These are phyloP conservation scores for Cyclotella sp. DNA, from an alignment of 108 stramenopile species.

Conservation along the genomic window DNA sequence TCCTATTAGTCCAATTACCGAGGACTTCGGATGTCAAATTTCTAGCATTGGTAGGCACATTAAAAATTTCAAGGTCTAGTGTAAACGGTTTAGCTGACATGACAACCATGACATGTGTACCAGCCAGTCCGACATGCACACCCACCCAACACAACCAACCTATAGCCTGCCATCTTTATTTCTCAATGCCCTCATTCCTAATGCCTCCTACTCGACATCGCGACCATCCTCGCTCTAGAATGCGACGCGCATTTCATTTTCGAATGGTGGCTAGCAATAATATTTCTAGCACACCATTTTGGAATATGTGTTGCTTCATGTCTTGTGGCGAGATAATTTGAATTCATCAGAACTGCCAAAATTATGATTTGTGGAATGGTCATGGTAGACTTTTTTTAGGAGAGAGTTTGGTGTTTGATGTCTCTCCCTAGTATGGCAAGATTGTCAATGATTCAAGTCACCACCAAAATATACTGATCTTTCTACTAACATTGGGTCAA, in stretches of 20 bases:
- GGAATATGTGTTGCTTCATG: slow-evolving; percentile 30
- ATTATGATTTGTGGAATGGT: slow-evolving; percentile 39
- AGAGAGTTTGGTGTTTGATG: slow-evolving; percentile 32
- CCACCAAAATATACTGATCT: neutral
- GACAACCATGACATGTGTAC: too few species aligned
- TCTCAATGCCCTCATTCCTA: slow-evolving; percentile 34
- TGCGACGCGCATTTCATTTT: slow-evolving; percentile 15
- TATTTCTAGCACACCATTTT: slow-evolving; percentile 42
- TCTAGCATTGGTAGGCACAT: too few species aligned
- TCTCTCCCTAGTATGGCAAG: neutral
- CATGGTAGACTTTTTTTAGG: slow-evolving; percentile 32
- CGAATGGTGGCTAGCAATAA: slow-evolving; percentile 31
- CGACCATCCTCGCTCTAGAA: slow-evolving; percentile 49
- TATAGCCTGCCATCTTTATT: slow-evolving; percentile 11
- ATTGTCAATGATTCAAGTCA: neutral
- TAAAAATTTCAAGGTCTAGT: too few species aligned
- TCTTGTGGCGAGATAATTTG: slow-evolving; percentile 25
- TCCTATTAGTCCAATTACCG: too few species aligned
- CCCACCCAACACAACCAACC: neutral
- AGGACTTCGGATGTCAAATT: too few species aligned
- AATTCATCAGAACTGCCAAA: slow-evolving; percentile 21
- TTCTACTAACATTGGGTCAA: slow-evolving; percentile 18
- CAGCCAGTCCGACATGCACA: neutral
- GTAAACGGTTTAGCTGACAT: too few species aligned
- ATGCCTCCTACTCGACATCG: slow-evolving; percentile 36